Evolutionary conservation across 345 rosid species (phyloP).

Genomic region (Populus deltoides): DNA sequence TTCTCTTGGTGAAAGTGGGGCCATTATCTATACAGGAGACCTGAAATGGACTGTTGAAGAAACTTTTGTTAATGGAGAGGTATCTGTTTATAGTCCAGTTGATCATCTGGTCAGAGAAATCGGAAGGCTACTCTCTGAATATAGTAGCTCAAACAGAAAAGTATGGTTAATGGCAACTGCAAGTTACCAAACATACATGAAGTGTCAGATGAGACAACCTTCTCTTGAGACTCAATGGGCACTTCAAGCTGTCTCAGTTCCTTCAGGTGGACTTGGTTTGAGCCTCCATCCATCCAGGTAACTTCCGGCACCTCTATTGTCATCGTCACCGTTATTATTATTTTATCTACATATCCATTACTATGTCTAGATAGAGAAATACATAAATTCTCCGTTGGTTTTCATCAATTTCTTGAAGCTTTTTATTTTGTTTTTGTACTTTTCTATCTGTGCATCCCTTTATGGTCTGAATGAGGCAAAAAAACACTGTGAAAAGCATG

Average conservation of each 20-base stretch:
- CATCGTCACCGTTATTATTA: background rate
- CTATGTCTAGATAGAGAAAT: background rate
- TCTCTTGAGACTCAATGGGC: conserved; percentile 79
- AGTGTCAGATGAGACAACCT: conserved; percentile 80
- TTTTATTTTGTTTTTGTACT: conserved; percentile 17
- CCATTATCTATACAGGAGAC: conserved; percentile 75
- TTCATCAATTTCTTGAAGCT: conserved; percentile 10
- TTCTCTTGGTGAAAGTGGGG: conserved; percentile 51
- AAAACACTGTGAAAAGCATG: conserved; percentile 30
- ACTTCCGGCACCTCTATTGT: background rate
- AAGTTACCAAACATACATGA: conserved; percentile 73
- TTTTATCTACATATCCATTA: background rate
- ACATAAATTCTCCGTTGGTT: conserved; percentile 12
- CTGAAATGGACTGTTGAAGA: conserved; percentile 62
- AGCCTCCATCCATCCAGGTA: conserved; percentile 78
- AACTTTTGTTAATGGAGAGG: conserved; percentile 16
- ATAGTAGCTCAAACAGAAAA: conserved; percentile 34
- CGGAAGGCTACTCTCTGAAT: conserved; percentile 50
- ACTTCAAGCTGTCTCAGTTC: conserved; percentile 79
- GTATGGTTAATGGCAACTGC: conserved; percentile 77
- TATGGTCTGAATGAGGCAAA: conserved; percentile 32
- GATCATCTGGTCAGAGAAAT: conserved; percentile 69
- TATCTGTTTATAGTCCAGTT: conserved; percentile 41
- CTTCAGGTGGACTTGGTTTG: conserved; percentile 72
- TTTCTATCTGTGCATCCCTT: conserved; percentile 9